These are phyloP conservation scores for Candida sanyaensis DNA, from an alignment of 1,139 yeast species.

Conservation along the genomic window DNA sequence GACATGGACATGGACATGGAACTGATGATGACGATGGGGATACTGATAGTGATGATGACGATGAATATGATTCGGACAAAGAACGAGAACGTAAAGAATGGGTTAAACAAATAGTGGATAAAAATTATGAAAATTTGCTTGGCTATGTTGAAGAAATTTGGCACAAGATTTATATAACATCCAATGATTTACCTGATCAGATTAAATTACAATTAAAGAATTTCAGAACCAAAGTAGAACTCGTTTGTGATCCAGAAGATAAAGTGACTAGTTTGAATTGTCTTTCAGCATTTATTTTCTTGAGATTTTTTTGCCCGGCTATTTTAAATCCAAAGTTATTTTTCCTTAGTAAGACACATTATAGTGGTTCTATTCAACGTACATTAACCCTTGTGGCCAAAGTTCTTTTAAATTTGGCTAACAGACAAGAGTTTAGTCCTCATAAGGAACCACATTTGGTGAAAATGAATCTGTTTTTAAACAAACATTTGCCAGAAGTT, in stretches of 20 bases:
- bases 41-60: conserved; percentile 24
- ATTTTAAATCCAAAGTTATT: conserved; percentile 85
- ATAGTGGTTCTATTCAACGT: conserved; percentile 69
- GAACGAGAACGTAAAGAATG: conserved; percentile 28
- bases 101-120: conserved; percentile 38
- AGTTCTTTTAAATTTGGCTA: conserved; percentile 76
- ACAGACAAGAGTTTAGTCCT: conserved; percentile 66
- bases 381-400: conserved; percentile 85
- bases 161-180: conserved; percentile 66
- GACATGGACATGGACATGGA: conserved; percentile 17
- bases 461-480: conserved; percentile 67
- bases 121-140: conserved; percentile 55
- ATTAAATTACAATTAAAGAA: conserved; percentile 62
- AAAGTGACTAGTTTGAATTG: conserved; percentile 63
- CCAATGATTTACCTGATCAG: conserved; percentile 74
- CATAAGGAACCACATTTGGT: conserved; percentile 83
- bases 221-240: conserved; percentile 61
- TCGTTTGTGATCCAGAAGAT: conserved; percentile 61
- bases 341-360: conserved; percentile 69
- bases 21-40: conserved; percentile 23
- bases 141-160: conserved; percentile 67
- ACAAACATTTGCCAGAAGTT: conserved; percentile 58
- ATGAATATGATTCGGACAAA: conserved; percentile 33
- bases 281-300: conserved; percentile 78
- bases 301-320: conserved; percentile 90